phyloP scores from a whole-genome alignment of 2,329 filamentous ascomycete genomes.

The Fusarium incarnatum region DNA sequence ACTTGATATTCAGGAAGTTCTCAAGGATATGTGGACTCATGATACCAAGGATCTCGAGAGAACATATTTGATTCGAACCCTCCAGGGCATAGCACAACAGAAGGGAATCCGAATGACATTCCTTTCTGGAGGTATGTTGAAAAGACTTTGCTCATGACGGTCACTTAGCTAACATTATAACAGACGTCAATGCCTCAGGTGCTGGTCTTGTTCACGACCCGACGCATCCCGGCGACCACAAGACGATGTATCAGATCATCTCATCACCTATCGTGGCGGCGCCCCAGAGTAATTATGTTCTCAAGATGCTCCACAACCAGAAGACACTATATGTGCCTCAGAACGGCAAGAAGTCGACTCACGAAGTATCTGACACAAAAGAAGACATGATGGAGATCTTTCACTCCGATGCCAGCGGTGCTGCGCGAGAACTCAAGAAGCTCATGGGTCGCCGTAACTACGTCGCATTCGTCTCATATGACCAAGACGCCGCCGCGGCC shows the following conservation, averaged over 20 bases:
- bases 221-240: conserved; percentile 89
- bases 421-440: conserved; percentile 83
- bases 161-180: conserved; percentile 38
- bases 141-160: background rate
- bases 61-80: conserved; percentile 94
- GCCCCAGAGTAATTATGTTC: conserved; percentile 84
- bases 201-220: conserved; percentile 96
- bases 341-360: conserved; percentile 82
- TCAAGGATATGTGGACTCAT: conserved; percentile 98
- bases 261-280: conserved; percentile 92
- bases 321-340: conserved; percentile 90
- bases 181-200: conserved; percentile 88
- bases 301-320: conserved; percentile 96
- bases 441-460: conserved; percentile 96
- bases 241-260: conserved; percentile 99
- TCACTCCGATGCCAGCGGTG: conserved; percentile 90
- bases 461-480: conserved; percentile 91
- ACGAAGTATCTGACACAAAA: conserved; percentile 89
- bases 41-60: conserved; percentile 97
- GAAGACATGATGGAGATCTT: conserved; percentile 99
- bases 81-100: conserved; percentile 94
- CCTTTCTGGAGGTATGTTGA: conserved; percentile 79
- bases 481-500: conserved; percentile 77
- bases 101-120: conserved; percentile 98
- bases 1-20: conserved; percentile 91